phyloP scores from a whole-genome alignment of 169 alveolate genomes.

The Plasmodium gonderi region DNA sequence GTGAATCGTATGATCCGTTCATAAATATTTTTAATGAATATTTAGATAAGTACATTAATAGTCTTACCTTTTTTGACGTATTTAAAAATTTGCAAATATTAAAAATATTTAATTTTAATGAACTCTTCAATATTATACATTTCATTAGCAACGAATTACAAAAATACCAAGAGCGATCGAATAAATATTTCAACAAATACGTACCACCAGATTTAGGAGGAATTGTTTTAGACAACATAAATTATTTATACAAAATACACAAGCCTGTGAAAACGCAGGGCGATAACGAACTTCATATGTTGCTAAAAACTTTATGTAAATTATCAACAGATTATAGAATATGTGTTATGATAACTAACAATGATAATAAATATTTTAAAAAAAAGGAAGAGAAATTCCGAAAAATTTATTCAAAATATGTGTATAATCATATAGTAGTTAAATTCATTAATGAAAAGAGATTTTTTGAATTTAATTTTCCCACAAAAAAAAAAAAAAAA shows the following conservation, averaged over 20 bases:
- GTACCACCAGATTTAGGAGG: slow-evolving; percentile 36
- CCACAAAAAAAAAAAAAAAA: not conserved
- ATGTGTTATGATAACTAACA: slow-evolving; percentile 39
- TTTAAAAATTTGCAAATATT: slow-evolving; percentile 38
- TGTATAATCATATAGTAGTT: slow-evolving; percentile 19
- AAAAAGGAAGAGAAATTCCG: slow-evolving; percentile 17
- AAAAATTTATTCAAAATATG: slow-evolving; percentile 18
- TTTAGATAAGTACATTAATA: slow-evolving; percentile 19
- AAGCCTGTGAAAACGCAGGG: not conserved
- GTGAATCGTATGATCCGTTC: not conserved
- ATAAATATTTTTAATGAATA: slow-evolving; percentile 32
- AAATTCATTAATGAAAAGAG: slow-evolving; percentile 31
- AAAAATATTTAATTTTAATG: slow-evolving; percentile 57
- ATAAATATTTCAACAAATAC: slow-evolving; percentile 32
- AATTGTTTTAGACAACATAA: slow-evolving; percentile 49
- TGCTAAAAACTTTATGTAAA: slow-evolving; percentile 7
- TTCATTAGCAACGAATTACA: slow-evolving; percentile 25
- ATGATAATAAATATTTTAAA: slow-evolving; percentile 33
- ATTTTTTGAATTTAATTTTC: slow-evolving; percentile 23
- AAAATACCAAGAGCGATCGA: not conserved
- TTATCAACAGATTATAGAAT: slow-evolving; percentile 33
- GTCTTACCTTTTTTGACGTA: slow-evolving; percentile 54
- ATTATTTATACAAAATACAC: slow-evolving; percentile 14
- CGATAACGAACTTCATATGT: not conserved
- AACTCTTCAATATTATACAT: slow-evolving; percentile 26